Evolutionary conservation across 2,329 filamentous ascomycete genomes (phyloP).

Genomic region (Colletotrichum sp.): DNA sequence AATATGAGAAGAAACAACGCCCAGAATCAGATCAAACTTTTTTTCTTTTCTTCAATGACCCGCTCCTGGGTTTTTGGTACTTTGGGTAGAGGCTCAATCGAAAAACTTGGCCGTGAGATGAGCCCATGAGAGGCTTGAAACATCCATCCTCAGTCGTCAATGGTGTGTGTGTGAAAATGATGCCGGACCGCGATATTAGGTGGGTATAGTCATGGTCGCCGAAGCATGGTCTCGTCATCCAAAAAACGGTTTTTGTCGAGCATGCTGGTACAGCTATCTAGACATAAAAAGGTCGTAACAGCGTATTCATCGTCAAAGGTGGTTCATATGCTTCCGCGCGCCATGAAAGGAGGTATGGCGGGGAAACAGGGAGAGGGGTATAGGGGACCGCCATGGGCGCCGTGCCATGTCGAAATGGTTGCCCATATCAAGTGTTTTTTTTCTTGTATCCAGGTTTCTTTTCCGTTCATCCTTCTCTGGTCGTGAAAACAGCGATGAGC

Average conservation of each 20-base stretch:
- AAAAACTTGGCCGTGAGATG: not conserved
- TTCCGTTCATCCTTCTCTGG: conserved; percentile 39
- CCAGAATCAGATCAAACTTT: conserved; percentile 18
- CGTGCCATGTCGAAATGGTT: conserved; percentile 42
- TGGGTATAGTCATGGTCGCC: conserved; percentile 45
- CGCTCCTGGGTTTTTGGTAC: not conserved
- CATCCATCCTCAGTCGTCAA: not conserved
- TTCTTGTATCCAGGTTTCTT: conserved; percentile 46
- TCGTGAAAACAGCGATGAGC: conserved; percentile 30
- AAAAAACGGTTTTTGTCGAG: conserved; percentile 23
- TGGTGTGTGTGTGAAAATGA: not conserved
- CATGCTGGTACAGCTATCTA: conserved; percentile 46
- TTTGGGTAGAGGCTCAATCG: conserved; percentile 1
- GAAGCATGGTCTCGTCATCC: conserved; percentile 29
- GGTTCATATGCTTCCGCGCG: conserved; percentile 23
- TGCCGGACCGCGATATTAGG: conserved; percentile 34
- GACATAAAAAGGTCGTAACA: conserved; percentile 50
- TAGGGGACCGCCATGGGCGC: conserved; percentile 33
- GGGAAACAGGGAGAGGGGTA: conserved; percentile 25
- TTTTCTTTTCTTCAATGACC: conserved; percentile 15
- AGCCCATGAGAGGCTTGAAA: not conserved
- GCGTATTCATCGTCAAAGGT: conserved; percentile 48
- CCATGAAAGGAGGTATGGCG: conserved; percentile 19
- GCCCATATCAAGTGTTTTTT: conserved; percentile 42
- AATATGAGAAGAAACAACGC: not conserved